Evolutionary conservation across 1,139 yeast species (phyloP).

Genomic region (Insectozyma bohioensis): DNA sequence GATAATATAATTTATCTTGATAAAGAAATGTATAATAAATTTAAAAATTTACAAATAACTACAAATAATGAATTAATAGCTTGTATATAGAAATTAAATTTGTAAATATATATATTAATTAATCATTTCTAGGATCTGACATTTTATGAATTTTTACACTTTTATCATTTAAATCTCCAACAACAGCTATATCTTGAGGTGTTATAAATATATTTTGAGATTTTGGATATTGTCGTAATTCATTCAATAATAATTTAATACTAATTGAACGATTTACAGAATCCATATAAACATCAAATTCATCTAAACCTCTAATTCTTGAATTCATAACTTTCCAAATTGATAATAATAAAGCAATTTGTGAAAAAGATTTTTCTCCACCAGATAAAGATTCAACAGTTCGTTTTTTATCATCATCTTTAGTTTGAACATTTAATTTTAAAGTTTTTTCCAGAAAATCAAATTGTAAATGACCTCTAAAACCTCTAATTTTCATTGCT

Average conservation of each 20-base stretch:
- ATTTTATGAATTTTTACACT: constrained; percentile 75
- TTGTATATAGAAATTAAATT: constrained; percentile 4
- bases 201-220: constrained; percentile 92
- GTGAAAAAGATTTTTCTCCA: constrained; percentile 95
- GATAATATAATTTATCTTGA: not conserved
- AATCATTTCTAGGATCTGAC: constrained; percentile 48
- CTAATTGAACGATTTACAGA: constrained; percentile 84
- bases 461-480: constrained; percentile 68
- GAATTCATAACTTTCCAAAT: constrained; percentile 95
- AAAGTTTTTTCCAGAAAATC: constrained; percentile 54
- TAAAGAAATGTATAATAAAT: constrained; percentile 4
- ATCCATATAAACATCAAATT: constrained; percentile 98
- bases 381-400: constrained; percentile 88
- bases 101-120: not conserved
- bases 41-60: constrained; percentile 1
- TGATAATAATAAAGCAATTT: constrained; percentile 80
- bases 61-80: constrained; percentile 3
- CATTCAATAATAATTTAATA: constrained; percentile 68
- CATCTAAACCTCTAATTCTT: constrained; percentile 86
- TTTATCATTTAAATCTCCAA: constrained; percentile 60
- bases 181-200: constrained; percentile 86
- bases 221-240: constrained; percentile 58
- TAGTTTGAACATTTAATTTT: constrained; percentile 59
- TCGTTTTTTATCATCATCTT: constrained; percentile 57
- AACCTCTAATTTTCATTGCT: constrained; percentile 67